These are phyloP conservation scores for Exophiala alcalophila DNA, from an alignment of 2,329 filamentous ascomycete genomes.

Conservation along the genomic window DNA sequence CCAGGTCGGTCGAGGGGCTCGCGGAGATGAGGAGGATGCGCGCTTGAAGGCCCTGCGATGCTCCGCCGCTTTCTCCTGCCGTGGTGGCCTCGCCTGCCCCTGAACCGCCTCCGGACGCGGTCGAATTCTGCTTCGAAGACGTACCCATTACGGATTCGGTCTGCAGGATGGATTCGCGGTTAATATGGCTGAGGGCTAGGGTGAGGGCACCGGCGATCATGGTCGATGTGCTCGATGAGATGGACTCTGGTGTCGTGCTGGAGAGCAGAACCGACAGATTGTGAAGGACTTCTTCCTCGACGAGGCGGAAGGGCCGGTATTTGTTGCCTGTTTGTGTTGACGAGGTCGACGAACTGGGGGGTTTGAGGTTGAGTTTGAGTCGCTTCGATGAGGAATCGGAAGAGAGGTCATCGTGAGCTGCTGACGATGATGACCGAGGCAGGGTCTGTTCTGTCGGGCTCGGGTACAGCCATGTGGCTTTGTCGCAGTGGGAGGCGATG, in stretches of 20 bases:
- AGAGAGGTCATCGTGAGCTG: conserved; percentile 11
- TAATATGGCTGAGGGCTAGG: conserved; percentile 83
- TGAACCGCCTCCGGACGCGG: conserved; percentile 26
- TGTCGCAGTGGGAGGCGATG: conserved; percentile 82
- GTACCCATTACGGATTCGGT: conserved; percentile 54
- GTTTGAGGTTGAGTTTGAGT: conserved; percentile 19
- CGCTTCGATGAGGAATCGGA: conserved; percentile 27
- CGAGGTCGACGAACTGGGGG: conserved; percentile 28
- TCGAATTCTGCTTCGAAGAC: conserved; percentile 25
- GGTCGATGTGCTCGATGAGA: conserved; percentile 70
- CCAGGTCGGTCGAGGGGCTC: conserved; percentile 81
- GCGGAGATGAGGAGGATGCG: conserved; percentile 89
- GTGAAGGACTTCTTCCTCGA: conserved; percentile 74
- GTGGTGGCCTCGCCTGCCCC: conserved; percentile 29
- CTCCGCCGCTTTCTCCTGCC: conserved; percentile 40
- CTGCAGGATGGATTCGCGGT: conserved; percentile 70
- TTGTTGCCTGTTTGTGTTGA: conserved; percentile 66
- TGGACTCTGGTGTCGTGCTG: conserved; percentile 62
- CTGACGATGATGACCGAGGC: conserved; percentile 10
- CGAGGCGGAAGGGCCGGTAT: conserved; percentile 83
- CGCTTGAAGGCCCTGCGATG: conserved; percentile 55
- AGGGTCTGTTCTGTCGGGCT: conserved; percentile 37
- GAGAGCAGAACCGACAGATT: conserved; percentile 72
- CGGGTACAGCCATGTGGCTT: conserved; percentile 88
- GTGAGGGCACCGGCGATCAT: conserved; percentile 89